A percentile compares a stretch with the other conserved stretches of the same genome.
phyloP scores from a whole-genome alignment of 2,329 filamentous ascomycete species.

The Aspergillus niger region DNA sequence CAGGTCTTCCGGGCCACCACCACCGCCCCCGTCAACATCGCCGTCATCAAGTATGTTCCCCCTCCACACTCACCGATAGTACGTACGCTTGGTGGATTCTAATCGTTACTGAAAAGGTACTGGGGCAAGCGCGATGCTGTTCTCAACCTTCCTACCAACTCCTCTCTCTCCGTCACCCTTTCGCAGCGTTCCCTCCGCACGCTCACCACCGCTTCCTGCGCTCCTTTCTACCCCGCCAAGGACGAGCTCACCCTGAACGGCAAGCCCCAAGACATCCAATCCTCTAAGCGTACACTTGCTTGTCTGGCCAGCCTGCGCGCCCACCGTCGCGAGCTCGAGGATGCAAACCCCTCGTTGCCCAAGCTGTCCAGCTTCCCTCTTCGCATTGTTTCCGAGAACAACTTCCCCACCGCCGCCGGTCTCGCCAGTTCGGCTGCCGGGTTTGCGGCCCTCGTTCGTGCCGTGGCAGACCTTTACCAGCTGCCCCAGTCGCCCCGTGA shows the following conservation, averaged over 20 bases:
- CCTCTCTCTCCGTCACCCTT: conserved; percentile 93
- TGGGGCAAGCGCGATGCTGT: conserved; percentile 96
- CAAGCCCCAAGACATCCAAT: conserved; percentile 73
- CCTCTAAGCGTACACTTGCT: conserved; percentile 86
- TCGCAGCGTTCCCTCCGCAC: conserved; percentile 92
- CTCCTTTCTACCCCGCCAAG: conserved; percentile 64
- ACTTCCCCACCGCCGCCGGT: conserved; percentile 96
- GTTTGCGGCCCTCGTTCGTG: conserved; percentile 70
- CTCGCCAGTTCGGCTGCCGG: conserved; percentile 69
- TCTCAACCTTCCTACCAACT: conserved; percentile 96
- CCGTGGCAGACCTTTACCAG: conserved; percentile 85
- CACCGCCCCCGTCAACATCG: conserved; percentile 96
- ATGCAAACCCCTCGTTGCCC: conserved; percentile 70
- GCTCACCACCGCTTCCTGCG: conserved; percentile 93
- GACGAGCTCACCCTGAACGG: conserved; percentile 84
- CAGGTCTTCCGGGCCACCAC: conserved; percentile 87
- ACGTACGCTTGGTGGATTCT: conserved; percentile 11
- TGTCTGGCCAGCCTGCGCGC: conserved; percentile 85
- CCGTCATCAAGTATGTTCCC: conserved; percentile 79
- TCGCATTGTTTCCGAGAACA: conserved; percentile 92
- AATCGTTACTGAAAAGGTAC: conserved; percentile 56
- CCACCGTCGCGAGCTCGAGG: conserved; percentile 75
- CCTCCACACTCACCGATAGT: conserved; percentile 18
- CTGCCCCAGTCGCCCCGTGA: conserved; percentile 79
- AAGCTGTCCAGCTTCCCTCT: conserved; percentile 77